phyloP scores from a whole-genome alignment of 2,329 filamentous ascomycete genomes.

The Aspergillus sp. region DNA sequence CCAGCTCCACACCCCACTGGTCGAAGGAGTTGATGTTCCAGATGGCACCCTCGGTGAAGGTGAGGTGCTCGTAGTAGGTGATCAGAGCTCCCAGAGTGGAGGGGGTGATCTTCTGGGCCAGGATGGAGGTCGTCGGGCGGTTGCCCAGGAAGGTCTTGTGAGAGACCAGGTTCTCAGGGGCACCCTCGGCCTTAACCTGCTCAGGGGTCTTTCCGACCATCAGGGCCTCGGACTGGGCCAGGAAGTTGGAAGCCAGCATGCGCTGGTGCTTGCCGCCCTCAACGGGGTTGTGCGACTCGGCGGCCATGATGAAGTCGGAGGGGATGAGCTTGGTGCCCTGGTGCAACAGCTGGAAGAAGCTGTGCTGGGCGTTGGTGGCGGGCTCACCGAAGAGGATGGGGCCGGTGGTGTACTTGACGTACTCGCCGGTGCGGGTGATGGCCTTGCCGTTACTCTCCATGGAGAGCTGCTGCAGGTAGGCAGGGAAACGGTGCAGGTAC shows the following conservation, averaged over 20 bases:
- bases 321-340: constrained; percentile 99
- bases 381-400: constrained; percentile 97
- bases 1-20: constrained; percentile 98
- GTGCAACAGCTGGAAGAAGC: constrained; percentile 99
- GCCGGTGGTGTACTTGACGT: constrained; percentile 97
- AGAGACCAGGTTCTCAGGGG: constrained; percentile 66
- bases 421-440: constrained; percentile 81
- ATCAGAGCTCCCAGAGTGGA: constrained; percentile 92
- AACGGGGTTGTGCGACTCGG: constrained; percentile 94
- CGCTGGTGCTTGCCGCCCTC: constrained; percentile 90
- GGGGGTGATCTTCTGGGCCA: constrained; percentile 91
- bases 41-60: constrained; percentile 94
- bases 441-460: constrained; percentile 99
- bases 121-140: constrained; percentile 91
- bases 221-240: constrained; percentile 52
- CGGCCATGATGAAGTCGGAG: constrained; percentile 95
- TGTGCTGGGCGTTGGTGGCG: constrained; percentile 98
- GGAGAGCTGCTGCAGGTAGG: constrained; percentile 97
- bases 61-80: constrained; percentile 98
- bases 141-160: constrained; percentile 99
- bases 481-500: constrained; percentile 98
- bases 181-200: constrained; percentile 51
- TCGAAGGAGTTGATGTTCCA: constrained; percentile 99
- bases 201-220: constrained; percentile 57
- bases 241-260: constrained; percentile 56